These are phyloP conservation scores for Sphagnum tenellum DNA, from an alignment of 225 moss, liverwort and hornwort genomes.

Conservation along the genomic window DNA sequence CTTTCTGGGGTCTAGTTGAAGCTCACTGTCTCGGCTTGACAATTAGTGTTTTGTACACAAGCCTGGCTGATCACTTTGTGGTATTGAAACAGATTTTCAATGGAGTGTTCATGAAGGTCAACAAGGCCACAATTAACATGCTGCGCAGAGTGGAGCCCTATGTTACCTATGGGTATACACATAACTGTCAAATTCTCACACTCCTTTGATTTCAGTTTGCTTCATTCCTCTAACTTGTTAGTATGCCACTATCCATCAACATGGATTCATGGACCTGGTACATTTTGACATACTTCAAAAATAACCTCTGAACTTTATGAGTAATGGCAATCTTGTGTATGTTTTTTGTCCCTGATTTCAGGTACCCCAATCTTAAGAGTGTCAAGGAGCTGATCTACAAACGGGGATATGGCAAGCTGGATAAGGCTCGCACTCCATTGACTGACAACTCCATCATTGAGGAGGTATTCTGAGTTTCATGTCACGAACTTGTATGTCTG, in stretches of 20 bases:
- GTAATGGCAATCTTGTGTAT: too few species aligned
- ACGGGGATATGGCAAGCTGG: conserved; percentile 52
- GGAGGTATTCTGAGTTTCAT: too few species aligned
- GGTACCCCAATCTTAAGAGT: conserved; percentile 62
- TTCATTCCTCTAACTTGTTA: too few species aligned
- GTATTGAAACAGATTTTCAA: conserved; percentile 20
- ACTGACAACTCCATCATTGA: conserved; percentile 63
- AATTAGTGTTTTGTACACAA: too few species aligned
- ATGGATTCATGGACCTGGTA: too few species aligned
- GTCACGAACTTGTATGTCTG: too few species aligned
- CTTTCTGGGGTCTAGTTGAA: too few species aligned
- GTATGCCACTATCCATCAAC: too few species aligned
- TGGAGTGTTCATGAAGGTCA: conserved; percentile 30
- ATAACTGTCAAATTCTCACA: background rate
- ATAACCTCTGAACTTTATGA: too few species aligned
- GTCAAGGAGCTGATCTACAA: conserved; percentile 67
- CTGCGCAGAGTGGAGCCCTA: conserved; percentile 32
- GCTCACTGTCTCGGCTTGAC: too few species aligned
- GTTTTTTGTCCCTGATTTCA: background rate
- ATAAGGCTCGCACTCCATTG: conserved; percentile 36
- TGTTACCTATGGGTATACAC: conserved; percentile 33
- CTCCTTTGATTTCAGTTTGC: too few species aligned
- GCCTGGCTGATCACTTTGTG: background rate
- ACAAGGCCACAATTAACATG: conserved; percentile 21
- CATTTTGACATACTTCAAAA: too few species aligned